Conservation (phyloP, 2,329 filamentous ascomycete genomes). For the Corynespora cassiicola region DNA sequence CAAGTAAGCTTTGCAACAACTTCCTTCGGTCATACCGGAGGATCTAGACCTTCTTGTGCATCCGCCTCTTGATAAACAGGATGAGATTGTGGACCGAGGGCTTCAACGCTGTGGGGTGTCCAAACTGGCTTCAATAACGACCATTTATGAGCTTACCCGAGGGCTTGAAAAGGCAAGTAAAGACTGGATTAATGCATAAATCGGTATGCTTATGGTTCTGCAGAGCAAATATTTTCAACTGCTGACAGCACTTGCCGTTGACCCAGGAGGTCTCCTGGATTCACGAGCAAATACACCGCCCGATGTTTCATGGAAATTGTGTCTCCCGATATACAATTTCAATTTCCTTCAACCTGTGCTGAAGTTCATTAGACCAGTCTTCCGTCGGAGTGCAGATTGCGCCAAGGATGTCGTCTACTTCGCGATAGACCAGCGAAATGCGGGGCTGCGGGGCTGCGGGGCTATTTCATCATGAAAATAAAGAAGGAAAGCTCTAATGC, state of each 20-base stretch:
- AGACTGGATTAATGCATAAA: neutral
- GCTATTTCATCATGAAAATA: slow-evolving; percentile 42
- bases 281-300: slow-evolving; percentile 43
- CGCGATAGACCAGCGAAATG: slow-evolving; percentile 28
- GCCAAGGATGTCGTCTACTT: slow-evolving; percentile 39
- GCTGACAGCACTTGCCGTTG: slow-evolving; percentile 40
- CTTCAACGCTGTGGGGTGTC: slow-evolving; percentile 54
- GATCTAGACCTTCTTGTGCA: slow-evolving; percentile 47
- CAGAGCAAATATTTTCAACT: slow-evolving; percentile 31
- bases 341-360: slow-evolving; percentile 36
- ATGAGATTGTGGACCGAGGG: slow-evolving; percentile 47
- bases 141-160: slow-evolving; percentile 50
- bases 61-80: slow-evolving; percentile 32
- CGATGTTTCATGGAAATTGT: slow-evolving; percentile 42
- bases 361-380: slow-evolving; percentile 30
- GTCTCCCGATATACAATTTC: slow-evolving; percentile 32
- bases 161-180: slow-evolving; percentile 33
- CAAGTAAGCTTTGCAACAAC: slow-evolving; percentile 45
- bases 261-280: slow-evolving; percentile 42
- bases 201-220: neutral
- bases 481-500: slow-evolving; percentile 38
- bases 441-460: slow-evolving; percentile 35
- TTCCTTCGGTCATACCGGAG: slow-evolving; percentile 37
- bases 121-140: slow-evolving; percentile 51
- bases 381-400: slow-evolving; percentile 38